Percentiles rank a stretch among this genome's conserved stretches.
These are phyloP conservation scores for Cutaneotrichosporon cavernicola DNA, from an alignment of 1,284 basidiomycete genomes.

Conservation along the genomic window DNA sequence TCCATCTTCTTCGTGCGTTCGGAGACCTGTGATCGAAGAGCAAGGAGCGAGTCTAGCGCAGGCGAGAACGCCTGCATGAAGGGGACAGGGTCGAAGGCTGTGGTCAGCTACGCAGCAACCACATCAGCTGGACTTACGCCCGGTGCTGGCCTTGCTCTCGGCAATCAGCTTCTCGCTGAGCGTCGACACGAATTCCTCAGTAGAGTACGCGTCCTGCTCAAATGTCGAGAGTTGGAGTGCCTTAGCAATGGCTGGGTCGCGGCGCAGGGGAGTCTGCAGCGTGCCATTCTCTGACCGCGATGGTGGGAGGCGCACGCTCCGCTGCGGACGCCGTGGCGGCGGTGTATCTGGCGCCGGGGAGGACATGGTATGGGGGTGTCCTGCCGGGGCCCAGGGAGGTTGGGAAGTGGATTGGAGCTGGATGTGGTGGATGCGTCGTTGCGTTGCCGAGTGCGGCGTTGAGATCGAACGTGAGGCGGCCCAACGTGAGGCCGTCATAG, in stretches of 20 bases:
- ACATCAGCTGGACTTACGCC: constrained; percentile 61
- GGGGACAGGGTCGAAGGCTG: constrained; percentile 90
- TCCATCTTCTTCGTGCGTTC: constrained; percentile 86
- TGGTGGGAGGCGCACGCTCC: constrained; percentile 9
- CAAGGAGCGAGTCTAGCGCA: constrained; percentile 80
- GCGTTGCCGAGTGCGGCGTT: not conserved
- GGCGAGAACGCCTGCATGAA: constrained; percentile 90
- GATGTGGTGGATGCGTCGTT: not conserved
- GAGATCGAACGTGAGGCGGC: not conserved
- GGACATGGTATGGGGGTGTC: constrained; percentile 7
- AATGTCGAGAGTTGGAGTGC: constrained; percentile 68
- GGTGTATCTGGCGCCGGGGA: constrained; percentile 8
- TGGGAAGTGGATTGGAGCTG: not conserved
- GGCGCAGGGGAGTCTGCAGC: constrained; percentile 14
- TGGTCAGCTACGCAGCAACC: not conserved
- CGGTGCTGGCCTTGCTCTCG: constrained; percentile 74
- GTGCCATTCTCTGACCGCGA: not conserved
- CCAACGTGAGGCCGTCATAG: constrained; percentile 10
- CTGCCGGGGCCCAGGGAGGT: not conserved
- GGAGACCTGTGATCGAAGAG: constrained; percentile 82
- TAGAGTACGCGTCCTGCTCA: constrained; percentile 84
- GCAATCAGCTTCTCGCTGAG: constrained; percentile 82
- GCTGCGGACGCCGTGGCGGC: constrained; percentile 18
- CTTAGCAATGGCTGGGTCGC: constrained; percentile 61
- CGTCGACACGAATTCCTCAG: constrained; percentile 81